Conservation (phyloP, 2,329 filamentous ascomycete genomes). For the Rutstroemia sp. region DNA sequence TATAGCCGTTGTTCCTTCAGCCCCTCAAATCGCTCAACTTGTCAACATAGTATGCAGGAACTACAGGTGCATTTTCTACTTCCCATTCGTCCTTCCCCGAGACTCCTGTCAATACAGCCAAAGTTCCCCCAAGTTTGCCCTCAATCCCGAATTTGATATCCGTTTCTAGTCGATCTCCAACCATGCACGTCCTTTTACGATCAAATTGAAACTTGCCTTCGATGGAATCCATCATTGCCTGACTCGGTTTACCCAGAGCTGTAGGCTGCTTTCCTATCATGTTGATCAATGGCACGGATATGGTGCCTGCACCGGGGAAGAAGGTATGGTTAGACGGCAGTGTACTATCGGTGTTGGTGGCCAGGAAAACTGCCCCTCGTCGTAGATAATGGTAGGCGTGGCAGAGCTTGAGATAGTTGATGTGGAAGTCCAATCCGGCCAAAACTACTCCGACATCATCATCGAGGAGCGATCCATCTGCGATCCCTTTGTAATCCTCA, state of each 20-base stretch:
- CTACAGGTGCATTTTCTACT: constrained; percentile 56
- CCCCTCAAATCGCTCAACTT: constrained; percentile 67
- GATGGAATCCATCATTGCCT: constrained; percentile 99
- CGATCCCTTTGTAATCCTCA: constrained; percentile 73
- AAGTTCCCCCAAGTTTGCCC: constrained; percentile 80
- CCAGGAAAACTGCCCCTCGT: constrained; percentile 77
- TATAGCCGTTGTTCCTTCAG: constrained; percentile 8
- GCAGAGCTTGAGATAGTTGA: constrained; percentile 89
- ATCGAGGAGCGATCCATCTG: constrained; percentile 69
- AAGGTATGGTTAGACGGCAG: constrained; percentile 74
- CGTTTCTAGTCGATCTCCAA: constrained; percentile 88
- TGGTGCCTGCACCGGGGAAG: constrained; percentile 86
- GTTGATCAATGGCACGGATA: constrained; percentile 69
- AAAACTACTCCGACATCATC: constrained; percentile 86
- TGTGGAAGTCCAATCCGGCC: constrained; percentile 84
- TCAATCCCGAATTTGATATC: constrained; percentile 95
- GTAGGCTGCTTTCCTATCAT: constrained; percentile 65
- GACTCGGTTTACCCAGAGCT: constrained; percentile 86
- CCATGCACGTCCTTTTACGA: constrained; percentile 81
- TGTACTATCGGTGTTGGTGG: constrained; percentile 89
- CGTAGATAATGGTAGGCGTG: constrained; percentile 81
- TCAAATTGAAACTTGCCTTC: constrained; percentile 93
- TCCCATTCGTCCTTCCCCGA: constrained; percentile 78
- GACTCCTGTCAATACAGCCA: constrained; percentile 88
- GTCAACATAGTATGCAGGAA: constrained; percentile 80